Conservation (phyloP, 805 yeast genomes). For the Peterozyma toletana region DNA sequence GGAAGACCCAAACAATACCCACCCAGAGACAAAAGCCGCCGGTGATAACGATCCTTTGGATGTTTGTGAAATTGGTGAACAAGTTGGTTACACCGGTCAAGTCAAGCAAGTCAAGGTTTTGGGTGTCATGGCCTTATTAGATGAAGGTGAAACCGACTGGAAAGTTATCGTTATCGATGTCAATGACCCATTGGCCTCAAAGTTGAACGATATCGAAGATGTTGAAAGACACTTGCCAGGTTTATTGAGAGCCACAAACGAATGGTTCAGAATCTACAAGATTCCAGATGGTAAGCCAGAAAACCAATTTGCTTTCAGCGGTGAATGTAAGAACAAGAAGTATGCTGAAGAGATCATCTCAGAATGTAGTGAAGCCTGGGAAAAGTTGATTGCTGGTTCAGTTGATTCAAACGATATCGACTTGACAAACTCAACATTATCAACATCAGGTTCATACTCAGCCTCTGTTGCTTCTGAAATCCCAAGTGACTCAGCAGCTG, state of each 20-base stretch:
- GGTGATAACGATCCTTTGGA: slow-evolving; percentile 88
- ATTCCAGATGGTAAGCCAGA: slow-evolving; percentile 97
- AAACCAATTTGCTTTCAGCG: slow-evolving; percentile 95
- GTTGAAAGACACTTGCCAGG: slow-evolving; percentile 90
- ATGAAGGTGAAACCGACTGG: slow-evolving; percentile 89
- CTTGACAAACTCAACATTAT: slow-evolving; percentile 70
- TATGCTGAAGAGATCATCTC: slow-evolving; percentile 80
- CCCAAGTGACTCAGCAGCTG: slow-evolving; percentile 64
- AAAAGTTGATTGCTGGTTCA: slow-evolving; percentile 60
- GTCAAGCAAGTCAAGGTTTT: slow-evolving; percentile 85
- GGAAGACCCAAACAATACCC: slow-evolving; percentile 65
- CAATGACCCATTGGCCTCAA: slow-evolving; percentile 82
- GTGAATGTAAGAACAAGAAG: slow-evolving; percentile 79
- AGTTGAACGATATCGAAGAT: slow-evolving; percentile 85
- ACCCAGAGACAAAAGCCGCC: slow-evolving; percentile 58
- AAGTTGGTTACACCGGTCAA: slow-evolving; percentile 59
- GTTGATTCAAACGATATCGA: slow-evolving; percentile 58
- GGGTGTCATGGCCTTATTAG: slow-evolving; percentile 92
- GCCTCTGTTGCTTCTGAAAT: slow-evolving; percentile 39
- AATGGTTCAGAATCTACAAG: slow-evolving; percentile 98
- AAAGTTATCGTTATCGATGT: slow-evolving; percentile 85
- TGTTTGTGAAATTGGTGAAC: slow-evolving; percentile 75
- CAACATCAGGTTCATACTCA: slow-evolving; percentile 45
- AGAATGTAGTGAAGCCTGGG: slow-evolving; percentile 86
- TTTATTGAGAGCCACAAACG: slow-evolving; percentile 85